These are phyloP conservation scores for Hypoxylon lenormandii DNA, from an alignment of 495 filamentous ascomycete genomes.

Conservation along the genomic window DNA sequence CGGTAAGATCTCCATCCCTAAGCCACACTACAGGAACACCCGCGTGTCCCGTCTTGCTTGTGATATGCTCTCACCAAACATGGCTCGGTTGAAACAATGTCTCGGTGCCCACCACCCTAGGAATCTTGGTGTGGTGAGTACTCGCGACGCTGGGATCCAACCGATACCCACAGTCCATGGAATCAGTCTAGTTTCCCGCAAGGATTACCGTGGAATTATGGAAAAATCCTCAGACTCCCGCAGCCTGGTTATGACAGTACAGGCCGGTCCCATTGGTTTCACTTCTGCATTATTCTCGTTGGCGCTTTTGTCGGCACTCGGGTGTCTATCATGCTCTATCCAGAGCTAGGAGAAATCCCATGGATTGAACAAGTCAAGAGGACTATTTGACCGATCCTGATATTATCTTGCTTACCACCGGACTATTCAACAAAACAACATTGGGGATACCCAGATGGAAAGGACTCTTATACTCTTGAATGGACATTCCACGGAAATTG, in stretches of 20 bases:
- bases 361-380: not conserved
- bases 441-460: not conserved
- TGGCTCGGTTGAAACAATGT: conserved; percentile 8
- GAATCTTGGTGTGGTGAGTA: conserved; percentile 18
- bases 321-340: not conserved
- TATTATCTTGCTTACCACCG: not conserved
- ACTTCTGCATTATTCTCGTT: not conserved
- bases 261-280: conserved; percentile 16
- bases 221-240: not conserved
- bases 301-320: not conserved
- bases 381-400: not conserved
- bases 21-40: conserved; percentile 23
- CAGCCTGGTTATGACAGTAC: conserved; percentile 40
- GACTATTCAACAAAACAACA: not conserved
- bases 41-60: conserved; percentile 11
- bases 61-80: conserved; percentile 32
- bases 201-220: conserved; percentile 26
- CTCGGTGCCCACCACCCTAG: conserved; percentile 4
- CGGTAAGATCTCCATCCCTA: conserved; percentile 36
- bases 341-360: not conserved
- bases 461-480: no score
- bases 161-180: conserved; percentile 28
- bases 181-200: not conserved
- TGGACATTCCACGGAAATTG: no score
- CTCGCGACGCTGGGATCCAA: conserved; percentile 5